phyloP scores from a whole-genome alignment of 148 eudicot species.

The Cornus controversa region DNA sequence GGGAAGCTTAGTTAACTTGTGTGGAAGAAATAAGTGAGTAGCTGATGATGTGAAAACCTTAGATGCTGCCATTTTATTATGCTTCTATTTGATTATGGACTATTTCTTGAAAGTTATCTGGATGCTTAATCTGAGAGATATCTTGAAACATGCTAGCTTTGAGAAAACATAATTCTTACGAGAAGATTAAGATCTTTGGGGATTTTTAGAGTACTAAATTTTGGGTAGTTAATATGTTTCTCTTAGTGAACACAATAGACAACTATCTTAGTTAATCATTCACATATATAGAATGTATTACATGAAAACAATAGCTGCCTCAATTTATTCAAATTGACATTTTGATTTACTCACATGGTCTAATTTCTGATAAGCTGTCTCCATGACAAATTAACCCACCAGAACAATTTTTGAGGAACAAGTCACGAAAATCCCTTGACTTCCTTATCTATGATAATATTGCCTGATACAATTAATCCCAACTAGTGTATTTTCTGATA shows the following conservation, averaged over 20 bases:
- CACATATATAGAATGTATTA: no score
- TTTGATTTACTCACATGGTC: no score
- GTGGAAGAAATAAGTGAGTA: neutral
- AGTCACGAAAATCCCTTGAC: neutral
- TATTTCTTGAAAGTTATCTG: neutral
- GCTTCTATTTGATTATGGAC: neutral
- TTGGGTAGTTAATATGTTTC: neutral
- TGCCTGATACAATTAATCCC: no score
- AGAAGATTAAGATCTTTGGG: no score
- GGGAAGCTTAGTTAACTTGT: neutral
- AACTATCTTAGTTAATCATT: no score
- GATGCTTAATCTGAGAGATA: neutral
- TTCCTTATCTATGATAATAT: neutral
- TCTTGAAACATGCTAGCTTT: neutral
- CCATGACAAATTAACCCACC: neutral
- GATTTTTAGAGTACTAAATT: no score
- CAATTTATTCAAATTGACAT: neutral
- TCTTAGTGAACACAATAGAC: neutral
- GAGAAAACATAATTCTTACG: neutral
- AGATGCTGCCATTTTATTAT: neutral
- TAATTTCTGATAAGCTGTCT: neutral
- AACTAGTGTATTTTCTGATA: no score
- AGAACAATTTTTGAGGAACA: neutral
- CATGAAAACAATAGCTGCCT: no score
- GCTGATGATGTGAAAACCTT: neutral